These are phyloP conservation scores for Alnus rubra DNA, from an alignment of 306 rosid genomes.

Conservation along the genomic window DNA sequence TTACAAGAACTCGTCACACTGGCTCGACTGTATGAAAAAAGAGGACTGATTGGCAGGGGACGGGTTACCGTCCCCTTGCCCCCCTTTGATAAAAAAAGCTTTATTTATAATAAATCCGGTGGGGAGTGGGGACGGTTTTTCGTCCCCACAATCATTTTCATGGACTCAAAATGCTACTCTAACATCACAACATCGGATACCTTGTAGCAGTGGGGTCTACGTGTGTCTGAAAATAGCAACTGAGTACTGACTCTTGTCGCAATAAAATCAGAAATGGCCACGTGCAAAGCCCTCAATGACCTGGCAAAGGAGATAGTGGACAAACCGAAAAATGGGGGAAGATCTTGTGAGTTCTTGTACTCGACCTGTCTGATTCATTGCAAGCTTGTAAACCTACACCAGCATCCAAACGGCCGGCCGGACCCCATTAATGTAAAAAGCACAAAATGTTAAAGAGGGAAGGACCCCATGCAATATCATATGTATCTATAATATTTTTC, in stretches of 20 bases:
- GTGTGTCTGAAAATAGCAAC: background rate
- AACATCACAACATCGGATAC: background rate
- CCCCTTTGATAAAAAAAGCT: too few relatives aligned
- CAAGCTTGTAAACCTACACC: background rate
- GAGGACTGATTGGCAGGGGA: too few relatives aligned
- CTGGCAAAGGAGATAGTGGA: background rate
- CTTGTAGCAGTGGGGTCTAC: background rate
- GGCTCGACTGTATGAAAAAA: too few relatives aligned
- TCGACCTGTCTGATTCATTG: background rate
- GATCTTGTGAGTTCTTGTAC: background rate
- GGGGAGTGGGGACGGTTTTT: too few relatives aligned
- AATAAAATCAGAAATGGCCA: slow-evolving; percentile 6
- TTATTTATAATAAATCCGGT: too few relatives aligned
- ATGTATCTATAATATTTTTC: too few relatives aligned
- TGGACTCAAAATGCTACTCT: too few relatives aligned
- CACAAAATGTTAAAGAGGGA: too few relatives aligned
- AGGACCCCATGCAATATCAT: too few relatives aligned
- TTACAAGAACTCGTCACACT: too few relatives aligned
- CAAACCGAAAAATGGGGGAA: background rate
- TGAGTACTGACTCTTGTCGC: background rate
- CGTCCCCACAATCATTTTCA: too few relatives aligned
- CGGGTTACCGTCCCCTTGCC: too few relatives aligned
- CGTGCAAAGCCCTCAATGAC: background rate
- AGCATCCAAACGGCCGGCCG: background rate
- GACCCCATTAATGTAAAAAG: background rate